Conservation (phyloP, 257 asterid genomes). For the Ligustrum vulgare region DNA sequence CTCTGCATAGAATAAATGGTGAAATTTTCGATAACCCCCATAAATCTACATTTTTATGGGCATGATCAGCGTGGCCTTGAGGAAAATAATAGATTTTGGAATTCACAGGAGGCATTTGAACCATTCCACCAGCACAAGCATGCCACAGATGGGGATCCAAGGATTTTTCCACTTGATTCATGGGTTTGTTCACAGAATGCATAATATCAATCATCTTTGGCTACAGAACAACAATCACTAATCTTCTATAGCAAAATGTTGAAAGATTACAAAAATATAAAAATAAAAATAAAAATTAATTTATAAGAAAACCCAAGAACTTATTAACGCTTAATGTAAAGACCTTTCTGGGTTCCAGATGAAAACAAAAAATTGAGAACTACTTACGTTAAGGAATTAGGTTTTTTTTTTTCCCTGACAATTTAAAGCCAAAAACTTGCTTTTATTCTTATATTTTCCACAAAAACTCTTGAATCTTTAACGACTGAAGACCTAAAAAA, state of each 20-base stretch:
- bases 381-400: constrained; percentile 12
- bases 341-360: background rate
- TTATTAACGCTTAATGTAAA: too few relatives aligned
- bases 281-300: background rate
- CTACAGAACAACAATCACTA: background rate
- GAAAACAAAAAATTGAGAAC: constrained; percentile 8
- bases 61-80: constrained; percentile 81
- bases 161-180: constrained; percentile 50
- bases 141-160: constrained; percentile 84
- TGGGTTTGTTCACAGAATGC: constrained; percentile 47
- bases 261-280: constrained; percentile 13
- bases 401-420: background rate
- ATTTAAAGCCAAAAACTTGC: constrained; percentile 20
- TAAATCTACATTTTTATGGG: constrained; percentile 47
- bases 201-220: constrained; percentile 58
- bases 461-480: constrained; percentile 22
- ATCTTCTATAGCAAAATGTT: constrained; percentile 17
- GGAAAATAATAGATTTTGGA: constrained; percentile 69
- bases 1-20: constrained; percentile 48
- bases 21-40: constrained; percentile 46
- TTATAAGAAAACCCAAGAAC: constrained; percentile 19
- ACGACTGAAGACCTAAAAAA: constrained; percentile 11
- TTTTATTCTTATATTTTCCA: background rate
- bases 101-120: constrained; percentile 56
- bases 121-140: constrained; percentile 94